Base-by-base conservation (phyloP, 2,329 filamentous ascomycete species). In the Talaromyces albobiverticillius region DNA sequence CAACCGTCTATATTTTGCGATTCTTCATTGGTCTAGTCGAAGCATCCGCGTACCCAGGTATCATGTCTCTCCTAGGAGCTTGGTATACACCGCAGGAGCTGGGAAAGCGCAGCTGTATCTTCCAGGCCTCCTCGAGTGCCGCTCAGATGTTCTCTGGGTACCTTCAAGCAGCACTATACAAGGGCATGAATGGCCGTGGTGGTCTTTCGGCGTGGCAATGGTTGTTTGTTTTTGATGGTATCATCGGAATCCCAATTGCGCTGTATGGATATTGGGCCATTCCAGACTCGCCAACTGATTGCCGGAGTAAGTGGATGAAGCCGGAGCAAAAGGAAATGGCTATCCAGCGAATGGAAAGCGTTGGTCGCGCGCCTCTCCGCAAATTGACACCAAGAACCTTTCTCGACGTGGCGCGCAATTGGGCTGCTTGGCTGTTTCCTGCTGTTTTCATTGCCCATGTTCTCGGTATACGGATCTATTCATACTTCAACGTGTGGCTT, bases 61-160 rank as follows among this genome's bases (percentile, higher is more conserved):
- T 64, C 3, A 69, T 71, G 32, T 72, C 68, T 46, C 67, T 76
- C 13, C 61, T 76, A 0, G 68, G 70, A 3, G 71, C 70, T 4
- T 77, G 72, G 74, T 77, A 77, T 51, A 75, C 69, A 0, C 67
- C 71, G 45, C 62, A 59, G 16, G 70, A 73, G 56, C 62, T 73
- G n/a, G 70, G 68, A 1, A 72, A 71, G 41, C 64, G 70, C 16
- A 67, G 61, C 16, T 67, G 64, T 2, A 67, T 71, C 20, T 72
- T 73, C 58, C 67, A 63, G 1, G 62, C 65, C 0, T 65, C 66
- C 1, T 66, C 68, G 3, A 58, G 69, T 8, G 67, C 67, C 0
- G 69, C 66, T 4, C 66, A 63, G 2, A 71, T 72, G 69, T 67
- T 71, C 46, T 63, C 62, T 16, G 69, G 69, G 1, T 70, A 69